Base-by-base conservation (phyloP, 1,284 basidiomycete genomes). In the Xerocomus nothofagi region DNA sequence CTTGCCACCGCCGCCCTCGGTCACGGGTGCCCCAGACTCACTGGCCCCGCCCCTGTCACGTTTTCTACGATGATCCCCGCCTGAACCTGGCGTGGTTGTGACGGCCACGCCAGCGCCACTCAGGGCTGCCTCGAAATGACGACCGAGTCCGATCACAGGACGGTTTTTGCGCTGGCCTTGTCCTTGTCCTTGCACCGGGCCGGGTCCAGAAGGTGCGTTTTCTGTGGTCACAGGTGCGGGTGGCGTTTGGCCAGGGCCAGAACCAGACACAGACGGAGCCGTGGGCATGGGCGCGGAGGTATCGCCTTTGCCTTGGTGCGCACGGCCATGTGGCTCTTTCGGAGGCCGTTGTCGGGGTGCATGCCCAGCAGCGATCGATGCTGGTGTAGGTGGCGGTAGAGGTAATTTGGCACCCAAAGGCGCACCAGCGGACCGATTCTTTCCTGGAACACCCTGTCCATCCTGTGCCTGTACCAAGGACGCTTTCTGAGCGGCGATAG, bases 101-200 rank as follows among this genome's bases (percentile, higher is more conserved):
- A 67, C 53, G 0, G 36, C 54, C 0, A 79, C 75, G 3, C 79
- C 80, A 0, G 76, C 79, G 3, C 81, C 78, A 50, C 64, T 84
- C 30, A 86, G 67, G 2, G 84, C 84, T 0, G 79, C 83, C 57
- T 85, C 83, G 49, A 86, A 82, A 41, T 84, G 81, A 20, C 84
- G 73, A 1, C 74, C 81, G 11, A 83, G 57, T 1, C 81, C 80
- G 24, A 86, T 66, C 20, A 82, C 70, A 3, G 83, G 82, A 6
- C 84, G 77, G 8, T 64, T 56, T 32, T 80, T 76, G 36, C 78
- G 75, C 2, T 68, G 52, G 4, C 48, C 20, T 52, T 56, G 40
- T 7, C 56, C 39, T 5, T 75, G 74, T 3, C 66, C 46, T 2
- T 54, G 51, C 15, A 44, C 29, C n/a, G n/a, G n/a, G n/a, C n/a